These are phyloP conservation scores for Fusarium odoratissimum DNA, from an alignment of 2,329 filamentous ascomycete species.

Conservation along the genomic window DNA sequence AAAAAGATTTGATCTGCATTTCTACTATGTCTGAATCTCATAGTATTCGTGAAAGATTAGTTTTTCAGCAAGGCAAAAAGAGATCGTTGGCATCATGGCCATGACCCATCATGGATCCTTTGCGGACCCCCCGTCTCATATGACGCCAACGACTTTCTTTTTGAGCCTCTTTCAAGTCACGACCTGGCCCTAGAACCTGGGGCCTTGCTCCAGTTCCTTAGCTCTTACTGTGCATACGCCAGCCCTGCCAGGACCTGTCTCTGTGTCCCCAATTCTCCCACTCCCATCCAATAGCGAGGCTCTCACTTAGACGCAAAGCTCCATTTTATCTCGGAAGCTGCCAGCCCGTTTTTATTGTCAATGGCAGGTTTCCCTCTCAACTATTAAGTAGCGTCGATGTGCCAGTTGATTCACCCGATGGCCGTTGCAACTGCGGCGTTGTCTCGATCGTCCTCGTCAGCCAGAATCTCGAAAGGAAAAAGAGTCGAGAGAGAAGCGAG, in stretches of 20 bases:
- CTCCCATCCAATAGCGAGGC: constrained; percentile 1
- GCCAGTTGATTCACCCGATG: constrained; percentile 25
- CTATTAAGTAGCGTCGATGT: constrained; percentile 37
- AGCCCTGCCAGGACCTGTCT: not conserved
- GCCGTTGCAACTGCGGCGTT: not conserved
- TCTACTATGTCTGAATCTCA: not conserved
- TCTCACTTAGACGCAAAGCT: not conserved
- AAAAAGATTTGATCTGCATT: constrained; percentile 9
- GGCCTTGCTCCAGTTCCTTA: not conserved
- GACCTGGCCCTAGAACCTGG: constrained; percentile 6
- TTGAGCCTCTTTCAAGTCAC: constrained; percentile 8
- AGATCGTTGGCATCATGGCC: constrained; percentile 1
- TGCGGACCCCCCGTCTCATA: constrained; percentile 12
- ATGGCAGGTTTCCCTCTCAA: constrained; percentile 7
- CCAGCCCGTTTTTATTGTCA: constrained; percentile 20
- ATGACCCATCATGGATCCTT: constrained; percentile 32
- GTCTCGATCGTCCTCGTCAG: constrained; percentile 30
- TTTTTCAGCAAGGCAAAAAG: not conserved
- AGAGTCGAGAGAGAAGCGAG: not conserved
- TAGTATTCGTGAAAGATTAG: not conserved
- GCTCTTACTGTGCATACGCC: constrained; percentile 15
- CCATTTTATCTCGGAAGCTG: constrained; percentile 25
- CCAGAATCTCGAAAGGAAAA: not conserved
- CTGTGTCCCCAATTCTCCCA: not conserved
- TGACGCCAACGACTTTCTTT: constrained; percentile 39